These are phyloP conservation scores for Limtongozyma cylindracea DNA, from an alignment of 805 yeast genomes.

Conservation along the genomic window DNA sequence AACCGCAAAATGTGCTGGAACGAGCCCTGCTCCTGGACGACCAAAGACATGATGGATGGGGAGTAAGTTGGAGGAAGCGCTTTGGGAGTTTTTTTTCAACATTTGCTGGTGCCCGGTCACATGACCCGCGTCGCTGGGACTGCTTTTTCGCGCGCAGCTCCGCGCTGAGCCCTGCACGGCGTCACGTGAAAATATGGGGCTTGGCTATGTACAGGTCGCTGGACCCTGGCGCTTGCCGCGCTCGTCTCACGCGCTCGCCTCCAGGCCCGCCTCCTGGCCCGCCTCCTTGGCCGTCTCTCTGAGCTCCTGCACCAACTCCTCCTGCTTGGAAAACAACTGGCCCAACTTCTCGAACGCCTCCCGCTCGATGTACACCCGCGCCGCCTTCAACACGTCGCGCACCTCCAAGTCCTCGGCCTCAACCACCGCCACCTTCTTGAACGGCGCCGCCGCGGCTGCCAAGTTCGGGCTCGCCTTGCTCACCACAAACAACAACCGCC, in stretches of 20 bases:
- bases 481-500: slow-evolving; percentile 44
- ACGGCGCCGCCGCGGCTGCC: slow-evolving; percentile 25
- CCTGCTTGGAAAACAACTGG: too few relatives aligned
- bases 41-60: slow-evolving; percentile 60
- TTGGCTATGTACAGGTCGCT: too few relatives aligned
- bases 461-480: slow-evolving; percentile 34
- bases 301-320: too few relatives aligned
- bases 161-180: too few relatives aligned
- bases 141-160: too few relatives aligned
- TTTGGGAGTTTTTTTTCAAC: slow-evolving; percentile 4
- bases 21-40: slow-evolving; percentile 96
- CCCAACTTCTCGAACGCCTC: slow-evolving; percentile 41
- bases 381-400: slow-evolving; percentile 61
- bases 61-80: slow-evolving; percentile 2
- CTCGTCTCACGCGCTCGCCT: too few relatives aligned
- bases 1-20: slow-evolving; percentile 99
- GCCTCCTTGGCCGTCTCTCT: too few relatives aligned
- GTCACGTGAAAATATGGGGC: too few relatives aligned
- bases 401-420: slow-evolving; percentile 63
- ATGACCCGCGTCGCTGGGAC: too few relatives aligned
- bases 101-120: too few relatives aligned
- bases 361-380: slow-evolving; percentile 47
- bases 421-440: slow-evolving; percentile 31
- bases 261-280: too few relatives aligned
- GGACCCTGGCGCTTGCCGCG: too few relatives aligned